A percentile compares a stretch with the other conserved stretches of the same genome.
These are phyloP conservation scores for Rhodotorula sp. DNA, from an alignment of 1,284 basidiomycete genomes.

Conservation along the genomic window DNA sequence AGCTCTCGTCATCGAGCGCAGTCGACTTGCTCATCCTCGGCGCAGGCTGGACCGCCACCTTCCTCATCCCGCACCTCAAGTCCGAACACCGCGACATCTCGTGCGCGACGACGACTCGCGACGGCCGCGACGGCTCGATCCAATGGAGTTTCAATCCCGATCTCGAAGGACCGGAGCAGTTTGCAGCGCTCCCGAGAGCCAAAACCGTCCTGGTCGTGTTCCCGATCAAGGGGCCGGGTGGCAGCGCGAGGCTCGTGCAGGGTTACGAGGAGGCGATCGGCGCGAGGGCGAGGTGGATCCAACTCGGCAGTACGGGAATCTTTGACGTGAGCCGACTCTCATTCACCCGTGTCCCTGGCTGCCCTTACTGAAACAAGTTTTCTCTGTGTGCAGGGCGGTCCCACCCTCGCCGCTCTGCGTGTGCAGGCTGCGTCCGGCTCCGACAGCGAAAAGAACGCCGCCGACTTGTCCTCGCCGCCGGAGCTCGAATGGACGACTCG, in stretches of 20 bases:
- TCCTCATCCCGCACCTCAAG: constrained; percentile 60
- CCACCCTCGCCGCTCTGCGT: constrained; percentile 37
- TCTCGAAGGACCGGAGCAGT: constrained; percentile 53
- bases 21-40: constrained; percentile 66
- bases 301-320: constrained; percentile 64
- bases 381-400: constrained; percentile 35
- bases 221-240: constrained; percentile 57
- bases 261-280: constrained; percentile 46
- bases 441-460: background rate
- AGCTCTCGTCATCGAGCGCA: background rate
- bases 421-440: background rate
- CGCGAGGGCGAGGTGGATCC: constrained; percentile 55
- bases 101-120: constrained; percentile 61
- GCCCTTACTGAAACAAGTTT: background rate
- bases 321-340: constrained; percentile 58
- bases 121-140: constrained; percentile 50
- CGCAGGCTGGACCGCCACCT: constrained; percentile 62
- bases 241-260: constrained; percentile 51
- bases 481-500: constrained; percentile 56
- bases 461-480: background rate
- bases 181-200: constrained; percentile 58
- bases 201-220: constrained; percentile 64
- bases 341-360: too few species aligned
- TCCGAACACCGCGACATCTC: constrained; percentile 48
- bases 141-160: constrained; percentile 48